A percentile compares a stretch with the other conserved stretches of the same genome.
Evolutionary conservation across 768 basidiomycete genomes (phyloP).

Genomic region (Hygrocybe punicea): DNA sequence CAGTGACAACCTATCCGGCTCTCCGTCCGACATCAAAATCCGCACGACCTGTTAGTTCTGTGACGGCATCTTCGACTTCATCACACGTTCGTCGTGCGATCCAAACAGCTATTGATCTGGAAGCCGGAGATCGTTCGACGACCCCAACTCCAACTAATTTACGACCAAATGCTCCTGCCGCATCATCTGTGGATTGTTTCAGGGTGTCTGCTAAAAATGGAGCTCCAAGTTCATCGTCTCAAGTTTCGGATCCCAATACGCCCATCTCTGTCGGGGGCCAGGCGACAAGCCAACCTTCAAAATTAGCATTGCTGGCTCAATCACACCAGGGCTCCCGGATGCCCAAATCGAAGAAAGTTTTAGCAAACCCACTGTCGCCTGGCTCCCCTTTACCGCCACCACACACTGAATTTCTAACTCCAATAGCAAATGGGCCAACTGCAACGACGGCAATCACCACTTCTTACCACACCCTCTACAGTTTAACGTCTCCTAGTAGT

Average conservation of each 20-base stretch:
- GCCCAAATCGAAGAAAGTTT: conserved; percentile 34
- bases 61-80: conserved; percentile 40
- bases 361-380: neutral
- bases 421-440: conserved; percentile 79
- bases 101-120: conserved; percentile 60
- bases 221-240: conserved; percentile 13
- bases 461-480: conserved; percentile 68
- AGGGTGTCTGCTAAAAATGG: conserved; percentile 13
- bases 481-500: conserved; percentile 52
- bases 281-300: conserved; percentile 51
- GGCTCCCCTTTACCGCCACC: conserved; percentile 36
- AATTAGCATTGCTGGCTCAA: conserved; percentile 66
- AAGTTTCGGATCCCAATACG: neutral
- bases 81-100: conserved; percentile 65
- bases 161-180: neutral
- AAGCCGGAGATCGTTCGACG: conserved; percentile 45
- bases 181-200: conserved; percentile 5
- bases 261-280: neutral
- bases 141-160: neutral
- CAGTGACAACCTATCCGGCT: conserved; percentile 68
- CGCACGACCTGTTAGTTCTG: conserved; percentile 33
- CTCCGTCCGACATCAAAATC: conserved; percentile 69
- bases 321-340: conserved; percentile 45
- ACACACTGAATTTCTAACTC: conserved; percentile 68
- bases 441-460: conserved; percentile 84